phyloP scores from a whole-genome alignment of 208 protist species.

The Tritrichomonas foetus region DNA sequence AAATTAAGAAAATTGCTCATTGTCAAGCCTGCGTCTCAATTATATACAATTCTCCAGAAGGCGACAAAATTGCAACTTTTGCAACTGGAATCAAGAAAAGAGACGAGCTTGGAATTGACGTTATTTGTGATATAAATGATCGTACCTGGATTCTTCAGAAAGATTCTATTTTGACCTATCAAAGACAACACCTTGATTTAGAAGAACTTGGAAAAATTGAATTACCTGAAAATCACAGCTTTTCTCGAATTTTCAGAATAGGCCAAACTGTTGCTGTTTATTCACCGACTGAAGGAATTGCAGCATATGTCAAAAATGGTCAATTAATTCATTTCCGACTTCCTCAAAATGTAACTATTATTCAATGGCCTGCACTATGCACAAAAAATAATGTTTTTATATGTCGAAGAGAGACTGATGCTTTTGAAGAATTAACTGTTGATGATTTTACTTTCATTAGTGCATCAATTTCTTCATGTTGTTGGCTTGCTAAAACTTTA shows the following conservation, averaged over 20 bases:
- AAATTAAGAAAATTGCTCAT: not conserved
- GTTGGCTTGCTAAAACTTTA: not conserved
- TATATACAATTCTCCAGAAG: not conserved
- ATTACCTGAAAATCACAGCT: not conserved
- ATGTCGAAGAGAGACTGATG: not conserved
- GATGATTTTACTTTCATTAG: not conserved
- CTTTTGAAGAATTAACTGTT: not conserved
- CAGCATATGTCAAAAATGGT: not conserved
- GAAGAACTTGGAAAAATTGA: not conserved
- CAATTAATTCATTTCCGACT: not conserved
- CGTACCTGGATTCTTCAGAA: not conserved
- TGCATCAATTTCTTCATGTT: not conserved
- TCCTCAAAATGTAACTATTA: not conserved
- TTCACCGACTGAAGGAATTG: not conserved
- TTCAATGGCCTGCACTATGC: slow-evolving; percentile 12
- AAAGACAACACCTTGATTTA: not conserved
- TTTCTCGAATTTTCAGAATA: not conserved
- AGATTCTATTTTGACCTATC: not conserved
- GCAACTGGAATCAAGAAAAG: not conserved
- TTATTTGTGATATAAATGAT: not conserved
- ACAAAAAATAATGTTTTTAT: not conserved
- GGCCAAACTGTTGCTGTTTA: not conserved
- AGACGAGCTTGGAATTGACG: slow-evolving; percentile 5
- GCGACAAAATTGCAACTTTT: not conserved
- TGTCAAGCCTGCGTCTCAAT: not conserved